Conservation (phyloP, 1,284 basidiomycete genomes). For the Leccinum fallax region DNA sequence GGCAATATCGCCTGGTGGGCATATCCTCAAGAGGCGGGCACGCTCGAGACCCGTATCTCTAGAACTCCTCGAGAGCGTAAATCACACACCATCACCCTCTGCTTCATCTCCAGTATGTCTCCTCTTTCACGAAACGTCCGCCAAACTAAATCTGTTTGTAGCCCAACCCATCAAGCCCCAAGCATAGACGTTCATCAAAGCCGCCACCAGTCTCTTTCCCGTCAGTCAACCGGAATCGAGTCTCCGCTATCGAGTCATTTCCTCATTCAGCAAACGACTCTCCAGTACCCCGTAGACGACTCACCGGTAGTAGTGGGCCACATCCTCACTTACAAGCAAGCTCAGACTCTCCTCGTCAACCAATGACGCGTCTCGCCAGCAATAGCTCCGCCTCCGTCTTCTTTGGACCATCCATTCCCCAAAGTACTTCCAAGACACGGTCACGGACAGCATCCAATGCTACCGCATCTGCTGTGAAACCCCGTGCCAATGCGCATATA, state of each 20-base stretch:
- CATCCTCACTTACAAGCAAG: conserved; percentile 21
- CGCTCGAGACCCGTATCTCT: conserved; percentile 67
- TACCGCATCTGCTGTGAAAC: conserved; percentile 8
- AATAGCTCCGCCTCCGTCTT: conserved; percentile 68
- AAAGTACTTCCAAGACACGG: conserved; percentile 24
- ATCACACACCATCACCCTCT: conserved; percentile 41
- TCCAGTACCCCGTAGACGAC: conserved; percentile 51
- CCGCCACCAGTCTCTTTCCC: conserved; percentile 37
- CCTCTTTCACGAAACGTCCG: conserved; percentile 4
- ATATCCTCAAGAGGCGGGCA: conserved; percentile 69
- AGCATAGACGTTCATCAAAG: conserved; percentile 15
- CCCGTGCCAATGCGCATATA: conserved; percentile 27
- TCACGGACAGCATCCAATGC: conserved; percentile 28
- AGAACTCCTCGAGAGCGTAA: conserved; percentile 57
- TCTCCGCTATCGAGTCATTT: conserved; percentile 4
- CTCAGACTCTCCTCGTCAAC: conserved; percentile 29
- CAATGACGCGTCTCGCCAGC: conserved; percentile 42
- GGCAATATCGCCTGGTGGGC: conserved; percentile 71
- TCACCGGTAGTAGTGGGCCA: conserved; percentile 38
- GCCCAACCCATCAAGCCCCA: conserved; percentile 22
- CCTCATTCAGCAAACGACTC: conserved; percentile 42
- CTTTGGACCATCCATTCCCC: conserved; percentile 66
- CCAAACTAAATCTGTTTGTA: conserved; percentile 18
- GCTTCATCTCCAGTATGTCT: conserved; percentile 44
- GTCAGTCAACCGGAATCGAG: conserved; percentile 29